Conservation (phyloP, 148 eudicot species). For the Spergularia marina region DNA sequence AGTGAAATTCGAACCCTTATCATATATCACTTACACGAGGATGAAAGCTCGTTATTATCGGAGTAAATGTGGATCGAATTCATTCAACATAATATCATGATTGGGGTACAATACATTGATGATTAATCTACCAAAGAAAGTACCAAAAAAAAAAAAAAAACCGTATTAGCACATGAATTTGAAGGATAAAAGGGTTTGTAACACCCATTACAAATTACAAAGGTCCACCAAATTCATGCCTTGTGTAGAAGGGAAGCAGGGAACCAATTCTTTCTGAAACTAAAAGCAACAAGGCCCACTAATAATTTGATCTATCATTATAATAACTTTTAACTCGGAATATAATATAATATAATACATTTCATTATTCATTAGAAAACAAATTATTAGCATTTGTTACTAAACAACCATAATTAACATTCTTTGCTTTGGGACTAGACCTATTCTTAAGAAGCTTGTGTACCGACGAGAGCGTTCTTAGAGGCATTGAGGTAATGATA, state of each 20-base stretch:
- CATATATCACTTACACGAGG: no score
- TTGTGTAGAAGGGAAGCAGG: slow-evolving; percentile 21
- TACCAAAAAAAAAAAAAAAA: no score
- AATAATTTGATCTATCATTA: slow-evolving; percentile 19
- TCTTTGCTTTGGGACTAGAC: not conserved
- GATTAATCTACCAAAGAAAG: not conserved
- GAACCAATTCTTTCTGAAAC: slow-evolving; percentile 26
- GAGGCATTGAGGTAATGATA: no score
- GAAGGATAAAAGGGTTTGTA: not conserved
- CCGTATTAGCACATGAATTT: not conserved
- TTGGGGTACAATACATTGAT: not conserved
- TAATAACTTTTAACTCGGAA: not conserved
- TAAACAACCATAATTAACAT: not conserved
- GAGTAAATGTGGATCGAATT: no score
- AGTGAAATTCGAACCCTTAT: no score
- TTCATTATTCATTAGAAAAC: slow-evolving; percentile 13
- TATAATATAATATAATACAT: not conserved
- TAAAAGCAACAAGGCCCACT: slow-evolving; percentile 29
- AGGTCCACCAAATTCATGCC: slow-evolving; percentile 15
- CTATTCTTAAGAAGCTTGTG: no score
- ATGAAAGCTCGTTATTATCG: no score
- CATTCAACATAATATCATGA: not conserved
- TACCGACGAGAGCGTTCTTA: no score
- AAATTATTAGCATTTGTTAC: slow-evolving; percentile 8
- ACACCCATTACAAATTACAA: not conserved